These are phyloP conservation scores for Falciphora oryzae DNA, from an alignment of 2,329 filamentous ascomycete species.

Conservation along the genomic window DNA sequence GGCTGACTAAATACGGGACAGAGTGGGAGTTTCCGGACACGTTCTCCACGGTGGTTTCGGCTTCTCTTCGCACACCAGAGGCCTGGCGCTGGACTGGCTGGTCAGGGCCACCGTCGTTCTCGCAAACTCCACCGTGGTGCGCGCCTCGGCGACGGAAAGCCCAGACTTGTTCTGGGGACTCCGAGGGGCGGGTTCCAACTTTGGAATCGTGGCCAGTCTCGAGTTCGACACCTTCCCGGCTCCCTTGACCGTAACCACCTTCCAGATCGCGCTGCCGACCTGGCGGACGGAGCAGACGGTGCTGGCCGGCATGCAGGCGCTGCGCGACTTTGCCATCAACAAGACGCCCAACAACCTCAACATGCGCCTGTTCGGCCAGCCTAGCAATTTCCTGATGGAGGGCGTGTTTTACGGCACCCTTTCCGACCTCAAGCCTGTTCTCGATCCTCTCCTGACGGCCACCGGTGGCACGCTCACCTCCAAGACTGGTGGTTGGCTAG, in stretches of 20 bases:
- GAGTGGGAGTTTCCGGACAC: constrained; percentile 34
- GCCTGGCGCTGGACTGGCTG: constrained; percentile 30
- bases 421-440: constrained; percentile 15
- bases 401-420: constrained; percentile 23
- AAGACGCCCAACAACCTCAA: constrained; percentile 23
- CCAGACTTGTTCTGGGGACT: constrained; percentile 37
- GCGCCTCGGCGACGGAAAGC: constrained; percentile 27
- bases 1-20: constrained; percentile 11
- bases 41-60: constrained; percentile 34
- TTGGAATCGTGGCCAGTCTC: constrained; percentile 32
- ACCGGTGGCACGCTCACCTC: constrained; percentile 16
- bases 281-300: constrained; percentile 15
- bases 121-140: constrained; percentile 26
- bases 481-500: constrained; percentile 22
- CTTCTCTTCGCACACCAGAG: constrained; percentile 29
- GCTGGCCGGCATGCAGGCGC: constrained; percentile 18
- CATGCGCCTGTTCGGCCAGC: constrained; percentile 22
- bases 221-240: constrained; percentile 33
- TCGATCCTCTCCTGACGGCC: constrained; percentile 8
- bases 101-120: constrained; percentile 30
- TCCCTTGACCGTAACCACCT: constrained; percentile 26
- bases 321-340: constrained; percentile 22
- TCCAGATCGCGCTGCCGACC: constrained; percentile 22
- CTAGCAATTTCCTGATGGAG: constrained; percentile 20
- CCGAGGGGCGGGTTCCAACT: constrained; percentile 34